Base-by-base conservation (phyloP, 148 eudicot genomes). In the Linanthus parryae region DNA sequence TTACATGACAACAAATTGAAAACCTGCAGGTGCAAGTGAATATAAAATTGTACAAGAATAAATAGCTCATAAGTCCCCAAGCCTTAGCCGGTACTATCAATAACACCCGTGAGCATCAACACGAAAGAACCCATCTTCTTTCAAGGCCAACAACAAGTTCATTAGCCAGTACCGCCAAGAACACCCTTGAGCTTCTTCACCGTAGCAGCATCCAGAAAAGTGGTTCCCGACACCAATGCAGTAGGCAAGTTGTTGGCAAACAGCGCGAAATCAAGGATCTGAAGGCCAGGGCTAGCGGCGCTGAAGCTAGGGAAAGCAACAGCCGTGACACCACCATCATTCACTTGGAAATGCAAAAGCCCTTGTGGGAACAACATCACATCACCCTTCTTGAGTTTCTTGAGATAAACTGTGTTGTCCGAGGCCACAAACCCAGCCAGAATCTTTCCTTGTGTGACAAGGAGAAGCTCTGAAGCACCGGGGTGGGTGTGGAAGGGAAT, bases 401-500 rank as follows among this genome's bases (percentile, higher is more conserved):
- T 73, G 4, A 70, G 42, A 63, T 80, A 85, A 1, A 85, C 78
- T 0, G 7, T 20, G 40, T 83, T 85, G 21, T 54, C 83, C 0
- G 83, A 84, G 10, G 78, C 72, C 9, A 90, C 36, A 34, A 89
- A 83, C 0, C 97, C 97, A 1, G 97, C 88, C 29, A 74, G 54
- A 4, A 90, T 73, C 2, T 44, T 29, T 0, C 97, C 97, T 46
- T 80, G 58, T 14, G 66, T 50, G 0, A 90, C 92, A 25, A 76
- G 28, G 0, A 85, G 58, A 5, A 80, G 17, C 47, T 85, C 97
- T 0, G 81, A 58, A 0, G 65, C 97, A 0, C 67, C 82, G 0
- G 95, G 91, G 70, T 90, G 97, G 0, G 91, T 90, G 82, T 90
- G 97, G 60, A 90, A 53, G 2, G 97, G 97, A 13, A 85, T 60